Evolutionary conservation across 192 early-diverging fungal genomes (phyloP).

Genomic region (Umbelopsis sp.): DNA sequence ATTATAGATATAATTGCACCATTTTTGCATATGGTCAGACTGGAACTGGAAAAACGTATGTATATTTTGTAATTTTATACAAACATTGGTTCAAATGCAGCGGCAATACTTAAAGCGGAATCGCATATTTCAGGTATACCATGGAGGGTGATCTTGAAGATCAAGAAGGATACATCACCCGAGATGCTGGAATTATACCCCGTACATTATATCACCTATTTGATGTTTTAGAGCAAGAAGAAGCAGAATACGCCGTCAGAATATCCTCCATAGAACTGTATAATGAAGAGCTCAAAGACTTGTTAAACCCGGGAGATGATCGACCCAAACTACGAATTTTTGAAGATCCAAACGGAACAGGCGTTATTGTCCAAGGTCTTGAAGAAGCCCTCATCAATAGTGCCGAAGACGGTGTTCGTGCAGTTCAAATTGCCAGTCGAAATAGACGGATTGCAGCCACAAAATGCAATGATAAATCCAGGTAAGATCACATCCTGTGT

Average conservation of each 20-base stretch:
- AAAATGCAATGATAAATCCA: conserved; percentile 87
- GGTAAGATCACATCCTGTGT: conserved; percentile 34
- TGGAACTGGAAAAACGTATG: conserved; percentile 91
- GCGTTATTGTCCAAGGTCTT: conserved; percentile 79
- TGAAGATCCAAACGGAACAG: conserved; percentile 63
- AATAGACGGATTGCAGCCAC: conserved; percentile 84
- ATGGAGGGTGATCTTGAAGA: conserved; percentile 89
- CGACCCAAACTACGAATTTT: conserved; percentile 60
- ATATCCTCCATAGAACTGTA: conserved; percentile 94
- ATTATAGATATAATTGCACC: conserved; percentile 74
- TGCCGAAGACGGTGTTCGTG: conserved; percentile 71
- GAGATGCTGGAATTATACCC: conserved; percentile 88
- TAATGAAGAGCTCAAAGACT: conserved; percentile 94
- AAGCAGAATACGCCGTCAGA: conserved; percentile 76
- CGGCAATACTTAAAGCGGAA: not conserved
- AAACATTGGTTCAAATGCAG: no score
- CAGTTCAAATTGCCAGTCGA: conserved; percentile 70
- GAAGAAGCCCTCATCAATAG: conserved; percentile 78
- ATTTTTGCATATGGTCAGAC: conserved; percentile 90
- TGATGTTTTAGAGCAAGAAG: conserved; percentile 64
- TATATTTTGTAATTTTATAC: not conserved
- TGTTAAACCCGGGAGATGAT: conserved; percentile 64
- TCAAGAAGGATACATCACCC: conserved; percentile 40
- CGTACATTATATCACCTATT: conserved; percentile 83
- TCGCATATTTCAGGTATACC: conserved; percentile 56